Conservation (phyloP, 257 asterid species). For the Vinca minor region DNA sequence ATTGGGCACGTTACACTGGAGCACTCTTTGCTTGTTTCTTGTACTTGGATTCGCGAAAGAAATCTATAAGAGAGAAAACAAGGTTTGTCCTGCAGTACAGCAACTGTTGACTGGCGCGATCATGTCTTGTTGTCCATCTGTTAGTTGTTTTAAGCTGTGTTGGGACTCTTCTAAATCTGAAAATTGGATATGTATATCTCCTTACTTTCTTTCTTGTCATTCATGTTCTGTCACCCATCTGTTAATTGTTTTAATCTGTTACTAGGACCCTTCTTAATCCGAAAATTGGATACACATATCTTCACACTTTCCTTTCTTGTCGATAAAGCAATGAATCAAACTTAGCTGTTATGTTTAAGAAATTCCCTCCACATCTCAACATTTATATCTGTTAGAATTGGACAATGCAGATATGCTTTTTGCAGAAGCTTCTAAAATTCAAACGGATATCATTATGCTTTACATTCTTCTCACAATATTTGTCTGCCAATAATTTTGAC, state of each 20-base stretch:
- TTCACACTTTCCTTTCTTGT: neutral
- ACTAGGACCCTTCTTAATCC: neutral
- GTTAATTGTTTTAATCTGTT: neutral
- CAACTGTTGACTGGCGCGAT: neutral
- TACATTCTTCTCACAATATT: too few relatives aligned
- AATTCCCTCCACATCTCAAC: neutral
- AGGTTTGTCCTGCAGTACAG: neutral
- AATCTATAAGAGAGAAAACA: neutral
- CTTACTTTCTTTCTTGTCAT: too few relatives aligned
- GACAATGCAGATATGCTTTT: neutral
- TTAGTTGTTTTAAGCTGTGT: too few relatives aligned
- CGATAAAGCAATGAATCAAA: neutral
- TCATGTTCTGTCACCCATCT: neutral
- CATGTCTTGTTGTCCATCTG: too few relatives aligned
- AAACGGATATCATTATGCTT: neutral
- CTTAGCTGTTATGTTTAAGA: neutral
- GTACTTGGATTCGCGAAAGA: too few relatives aligned
- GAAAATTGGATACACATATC: neutral
- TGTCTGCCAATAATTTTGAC: neutral
- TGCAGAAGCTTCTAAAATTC: neutral
- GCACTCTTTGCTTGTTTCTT: neutral
- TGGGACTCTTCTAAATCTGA: too few relatives aligned
- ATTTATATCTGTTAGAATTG: neutral
- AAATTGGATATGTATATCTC: too few relatives aligned
- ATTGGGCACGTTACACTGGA: neutral